phyloP scores from a whole-genome alignment of 495 filamentous ascomycete genomes.

The Pseudotulostoma volvatum region DNA sequence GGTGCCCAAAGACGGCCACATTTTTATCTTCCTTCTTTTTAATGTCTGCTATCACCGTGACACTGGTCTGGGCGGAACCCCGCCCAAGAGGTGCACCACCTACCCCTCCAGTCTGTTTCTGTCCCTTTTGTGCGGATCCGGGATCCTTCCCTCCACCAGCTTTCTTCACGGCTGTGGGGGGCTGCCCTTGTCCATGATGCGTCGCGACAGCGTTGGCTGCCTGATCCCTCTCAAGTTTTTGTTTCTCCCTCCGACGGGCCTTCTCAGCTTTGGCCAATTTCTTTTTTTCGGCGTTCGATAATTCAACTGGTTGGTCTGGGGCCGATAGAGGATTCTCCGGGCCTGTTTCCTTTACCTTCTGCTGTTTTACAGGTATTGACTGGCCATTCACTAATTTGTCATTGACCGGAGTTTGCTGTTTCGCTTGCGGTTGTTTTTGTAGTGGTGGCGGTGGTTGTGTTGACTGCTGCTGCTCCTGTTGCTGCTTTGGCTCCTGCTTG shows the following conservation, averaged over 20 bases:
- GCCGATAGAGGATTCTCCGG: slow-evolving; percentile 8
- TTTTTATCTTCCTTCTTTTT: slow-evolving; percentile 51
- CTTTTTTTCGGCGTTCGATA: slow-evolving; percentile 54
- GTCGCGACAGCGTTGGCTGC: slow-evolving; percentile 11
- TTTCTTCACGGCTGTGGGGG: slow-evolving; percentile 5
- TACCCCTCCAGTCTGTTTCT: slow-evolving; percentile 13
- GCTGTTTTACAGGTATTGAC: slow-evolving; percentile 17
- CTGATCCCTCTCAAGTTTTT: slow-evolving; percentile 29
- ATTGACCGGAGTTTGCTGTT: slow-evolving; percentile 1
- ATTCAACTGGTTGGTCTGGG: slow-evolving; percentile 24
- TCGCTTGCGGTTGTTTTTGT: slow-evolving; percentile 11
- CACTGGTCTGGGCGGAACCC: slow-evolving; percentile 26
- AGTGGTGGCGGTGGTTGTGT: slow-evolving; percentile 2
- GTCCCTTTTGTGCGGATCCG: slow-evolving; percentile 18
- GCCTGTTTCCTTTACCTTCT: slow-evolving; percentile 7
- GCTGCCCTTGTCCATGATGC: slow-evolving; percentile 4
- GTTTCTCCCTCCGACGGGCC: slow-evolving; percentile 50
- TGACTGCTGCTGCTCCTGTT: slow-evolving; percentile 12
- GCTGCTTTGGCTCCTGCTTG: slow-evolving; percentile 6
- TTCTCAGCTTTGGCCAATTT: slow-evolving; percentile 67
- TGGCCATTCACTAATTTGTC: slow-evolving; percentile 14
- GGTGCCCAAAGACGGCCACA: slow-evolving; percentile 66
- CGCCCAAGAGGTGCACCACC: slow-evolving; percentile 11
- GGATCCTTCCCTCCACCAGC: slow-evolving; percentile 17
- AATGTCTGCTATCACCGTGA: slow-evolving; percentile 20